phyloP scores from a whole-genome alignment of 257 asterid genomes.

The Solanum bukasovii region DNA sequence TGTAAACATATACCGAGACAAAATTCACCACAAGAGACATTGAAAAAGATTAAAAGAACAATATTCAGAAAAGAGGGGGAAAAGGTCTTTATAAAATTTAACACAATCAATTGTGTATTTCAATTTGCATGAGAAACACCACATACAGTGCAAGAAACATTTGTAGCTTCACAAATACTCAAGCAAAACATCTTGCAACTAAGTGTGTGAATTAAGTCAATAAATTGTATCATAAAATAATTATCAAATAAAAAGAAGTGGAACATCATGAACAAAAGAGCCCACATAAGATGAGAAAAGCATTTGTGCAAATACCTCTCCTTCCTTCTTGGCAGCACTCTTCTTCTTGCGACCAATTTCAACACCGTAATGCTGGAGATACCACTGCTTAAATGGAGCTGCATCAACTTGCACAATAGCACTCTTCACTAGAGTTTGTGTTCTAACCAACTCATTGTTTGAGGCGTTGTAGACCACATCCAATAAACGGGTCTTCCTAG shows the following conservation, averaged over 20 bases:
- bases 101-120: not conserved
- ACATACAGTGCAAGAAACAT: not conserved
- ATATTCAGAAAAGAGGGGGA: not conserved
- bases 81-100: too few relatives aligned
- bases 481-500: conserved; percentile 27
- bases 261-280: not conserved
- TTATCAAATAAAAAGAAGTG: not conserved
- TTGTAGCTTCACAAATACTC: not conserved
- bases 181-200: not conserved
- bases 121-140: not conserved
- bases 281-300: not conserved
- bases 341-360: conserved; percentile 48
- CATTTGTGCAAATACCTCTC: conserved; percentile 16
- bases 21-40: not conserved
- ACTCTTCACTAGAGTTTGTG: conserved; percentile 35
- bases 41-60: not conserved
- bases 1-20: not conserved
- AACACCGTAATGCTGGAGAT: conserved; percentile 44
- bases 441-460: conserved; percentile 31
- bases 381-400: conserved; percentile 37
- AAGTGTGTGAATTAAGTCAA: not conserved
- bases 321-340: conserved; percentile 32
- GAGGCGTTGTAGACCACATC: conserved; percentile 34
- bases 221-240: not conserved
- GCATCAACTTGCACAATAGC: conserved; percentile 34